Percentiles rank a stretch among this genome's conserved stretches.
Conservation (phyloP, 129 eudicot species). For the Mikania micrantha region DNA sequence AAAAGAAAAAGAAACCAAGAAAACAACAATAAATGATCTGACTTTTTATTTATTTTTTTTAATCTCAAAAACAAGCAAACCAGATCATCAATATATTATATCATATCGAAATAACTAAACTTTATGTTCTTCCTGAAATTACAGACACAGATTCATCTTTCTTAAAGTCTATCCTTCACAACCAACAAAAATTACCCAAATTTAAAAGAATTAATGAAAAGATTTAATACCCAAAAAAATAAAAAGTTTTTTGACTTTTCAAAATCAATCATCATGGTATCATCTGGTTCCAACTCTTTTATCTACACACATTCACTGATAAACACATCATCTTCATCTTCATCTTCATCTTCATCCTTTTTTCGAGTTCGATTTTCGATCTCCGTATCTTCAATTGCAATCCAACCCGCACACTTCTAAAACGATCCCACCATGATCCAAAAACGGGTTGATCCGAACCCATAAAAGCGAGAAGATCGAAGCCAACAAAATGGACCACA, state of each 20-base stretch:
- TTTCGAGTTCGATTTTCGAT: not conserved
- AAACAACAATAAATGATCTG: too few relatives aligned
- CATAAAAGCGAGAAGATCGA: constrained; percentile 74
- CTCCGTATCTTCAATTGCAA: constrained; percentile 38
- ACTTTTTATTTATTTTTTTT: too few relatives aligned
- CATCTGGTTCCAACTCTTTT: constrained; percentile 25
- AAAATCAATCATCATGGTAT: constrained; percentile 41
- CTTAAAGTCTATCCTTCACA: constrained; percentile 42
- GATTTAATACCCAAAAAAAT: constrained; percentile 3
- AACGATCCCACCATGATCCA: constrained; percentile 55
- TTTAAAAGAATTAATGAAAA: constrained; percentile 41
- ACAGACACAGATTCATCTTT: constrained; percentile 32
- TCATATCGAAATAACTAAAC: constrained; percentile 32
- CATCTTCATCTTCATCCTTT: not conserved
- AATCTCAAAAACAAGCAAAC: not conserved
- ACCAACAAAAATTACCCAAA: constrained; percentile 46
- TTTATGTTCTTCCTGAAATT: constrained; percentile 48
- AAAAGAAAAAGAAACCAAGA: too few relatives aligned
- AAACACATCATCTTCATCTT: constrained; percentile 9
- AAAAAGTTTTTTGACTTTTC: constrained; percentile 24
- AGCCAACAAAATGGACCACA: constrained; percentile 78
- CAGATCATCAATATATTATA: constrained; percentile 1
- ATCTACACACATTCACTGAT: constrained; percentile 56
- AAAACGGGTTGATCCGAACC: constrained; percentile 78
- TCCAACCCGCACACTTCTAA: constrained; percentile 80